Base-by-base conservation (phyloP, 352 stramenopile genomes). In the Thraustotheca clavata region DNA sequence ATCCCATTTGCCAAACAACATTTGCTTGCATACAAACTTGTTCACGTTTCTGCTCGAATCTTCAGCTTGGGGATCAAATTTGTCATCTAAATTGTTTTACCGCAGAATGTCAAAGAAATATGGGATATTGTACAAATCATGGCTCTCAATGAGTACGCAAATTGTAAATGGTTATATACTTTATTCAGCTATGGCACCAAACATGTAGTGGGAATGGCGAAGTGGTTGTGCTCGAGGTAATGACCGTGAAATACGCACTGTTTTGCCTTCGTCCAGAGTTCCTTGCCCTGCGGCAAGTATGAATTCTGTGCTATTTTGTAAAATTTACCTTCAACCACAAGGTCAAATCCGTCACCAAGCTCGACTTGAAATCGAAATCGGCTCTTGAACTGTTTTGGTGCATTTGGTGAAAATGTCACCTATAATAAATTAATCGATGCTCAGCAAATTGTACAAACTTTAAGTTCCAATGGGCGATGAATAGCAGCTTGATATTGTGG, bases 301-400 rank as follows among this genome's bases (percentile, higher is more conserved):
- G 43, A 6, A 9, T 14, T 18, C 1, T 11, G n/a, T 52, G 11
- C 12, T 11, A 14, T 24, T 52, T 9, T 31, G 9, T 52, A 31
- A 47, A n/a, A 4, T 24, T 47, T 24, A 24, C n/a, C 83, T 67
- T 91, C 75, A 16, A 93, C 69, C 32, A 87, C 74, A 16, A 93
- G 57, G 54, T 93, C 83, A 54, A 83, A 88, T 50, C 79, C 79
- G 22, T 76, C 61, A 22, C 81, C 83, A 34, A 81, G 50, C 24
- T 74, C 71, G 2, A 93, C 80, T n/a, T 40, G 67, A 31, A 93
- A 79, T 11, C 79, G 81, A 54, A 89, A 93, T 35, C 76, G 75
- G 41, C 75, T 86, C 49, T 76, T 76, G 69, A 87, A 93, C 18
- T 66, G 71, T 2, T 62, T 69, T 18, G 67, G 69, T 38, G 73